A percentile compares a stretch with the other conserved stretches of the same genome.
phyloP scores from a whole-genome alignment of 2,329 filamentous ascomycete genomes.

The Penicillium sumatraense region DNA sequence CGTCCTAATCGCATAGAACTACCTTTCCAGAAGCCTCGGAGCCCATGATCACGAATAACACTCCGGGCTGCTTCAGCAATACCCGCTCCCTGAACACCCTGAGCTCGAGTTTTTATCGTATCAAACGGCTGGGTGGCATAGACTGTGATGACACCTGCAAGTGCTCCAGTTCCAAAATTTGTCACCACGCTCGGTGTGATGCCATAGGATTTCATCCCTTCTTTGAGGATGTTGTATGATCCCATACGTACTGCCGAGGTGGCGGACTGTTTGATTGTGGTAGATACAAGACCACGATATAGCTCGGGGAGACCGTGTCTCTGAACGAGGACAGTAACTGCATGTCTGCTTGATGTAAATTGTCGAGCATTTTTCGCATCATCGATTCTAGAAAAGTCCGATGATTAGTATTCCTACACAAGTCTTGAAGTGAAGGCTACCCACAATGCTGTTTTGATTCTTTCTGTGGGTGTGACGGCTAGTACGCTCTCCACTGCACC shows the following conservation, averaged over 20 bases:
- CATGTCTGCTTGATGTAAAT: conserved; percentile 58
- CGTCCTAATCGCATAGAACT: conserved; percentile 70
- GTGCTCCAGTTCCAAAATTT: conserved; percentile 66
- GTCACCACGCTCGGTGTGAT: conserved; percentile 56
- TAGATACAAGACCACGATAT: conserved; percentile 64
- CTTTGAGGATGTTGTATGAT: conserved; percentile 67
- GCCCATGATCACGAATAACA: conserved; percentile 61
- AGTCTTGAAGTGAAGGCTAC: too few species aligned
- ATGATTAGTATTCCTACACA: too few species aligned
- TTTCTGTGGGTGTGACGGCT: conserved; percentile 71
- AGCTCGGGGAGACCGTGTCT: conserved; percentile 61
- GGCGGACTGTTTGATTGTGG: conserved; percentile 65
- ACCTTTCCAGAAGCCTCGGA: conserved; percentile 68
- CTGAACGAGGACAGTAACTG: conserved; percentile 52
- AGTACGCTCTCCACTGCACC: conserved; percentile 65
- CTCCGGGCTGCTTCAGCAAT: conserved; percentile 61
- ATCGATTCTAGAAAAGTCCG: conserved; percentile 52
- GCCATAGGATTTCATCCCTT: conserved; percentile 55
- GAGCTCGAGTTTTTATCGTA: conserved; percentile 61
- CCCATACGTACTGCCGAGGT: conserved; percentile 67
- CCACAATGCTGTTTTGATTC: conserved; percentile 67
- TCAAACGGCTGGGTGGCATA: conserved; percentile 35
- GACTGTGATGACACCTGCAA: conserved; percentile 61
- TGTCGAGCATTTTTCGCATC: conserved; percentile 57
- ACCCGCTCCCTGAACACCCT: conserved; percentile 62